Evolutionary conservation across 2,329 filamentous ascomycete genomes (phyloP).

Genomic region (Fulvia fulva): DNA sequence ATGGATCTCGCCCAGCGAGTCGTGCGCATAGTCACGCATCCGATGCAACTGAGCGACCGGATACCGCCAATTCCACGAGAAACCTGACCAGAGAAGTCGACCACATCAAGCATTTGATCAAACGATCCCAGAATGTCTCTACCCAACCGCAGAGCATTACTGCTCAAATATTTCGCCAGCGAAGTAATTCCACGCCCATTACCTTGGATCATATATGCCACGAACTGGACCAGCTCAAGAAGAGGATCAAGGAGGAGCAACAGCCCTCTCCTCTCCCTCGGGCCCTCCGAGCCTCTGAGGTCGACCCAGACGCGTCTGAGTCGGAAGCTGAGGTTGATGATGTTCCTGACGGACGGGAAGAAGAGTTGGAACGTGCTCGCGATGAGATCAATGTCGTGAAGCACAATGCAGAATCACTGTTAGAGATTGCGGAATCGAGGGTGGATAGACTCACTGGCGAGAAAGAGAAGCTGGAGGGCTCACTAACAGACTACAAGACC

Average conservation of each 20-base stretch:
- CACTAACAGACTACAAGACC: slow-evolving; percentile 14
- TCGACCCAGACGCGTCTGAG: slow-evolving; percentile 18
- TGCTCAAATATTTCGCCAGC: slow-evolving; percentile 26
- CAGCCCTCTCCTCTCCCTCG: too few species aligned
- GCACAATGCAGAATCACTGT: slow-evolving; percentile 20
- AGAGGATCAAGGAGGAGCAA: slow-evolving; percentile 28
- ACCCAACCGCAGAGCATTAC: slow-evolving; percentile 22
- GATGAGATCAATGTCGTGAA: slow-evolving; percentile 26
- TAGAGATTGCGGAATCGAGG: slow-evolving; percentile 34
- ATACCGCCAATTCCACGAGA: slow-evolving; percentile 4
- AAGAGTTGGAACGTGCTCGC: slow-evolving; percentile 28
- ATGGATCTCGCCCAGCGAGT: slow-evolving; percentile 9
- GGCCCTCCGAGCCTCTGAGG: slow-evolving; percentile 1
- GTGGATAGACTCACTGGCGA: slow-evolving; percentile 32
- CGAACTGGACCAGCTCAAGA: slow-evolving; percentile 30
- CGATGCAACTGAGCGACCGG: slow-evolving; percentile 13
- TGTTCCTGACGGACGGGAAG: slow-evolving; percentile 29
- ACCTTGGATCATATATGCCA: slow-evolving; percentile 23
- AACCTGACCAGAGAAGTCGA: slow-evolving; percentile 26
- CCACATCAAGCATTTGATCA: slow-evolving; percentile 27
- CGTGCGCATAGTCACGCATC: slow-evolving; percentile 11
- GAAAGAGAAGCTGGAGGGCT: slow-evolving; percentile 27
- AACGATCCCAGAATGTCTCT: slow-evolving; percentile 19
- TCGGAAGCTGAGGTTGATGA: slow-evolving; percentile 30
- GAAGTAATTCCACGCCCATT: slow-evolving; percentile 14